Evolutionary conservation across 768 basidiomycete genomes (phyloP).

Genomic region (Baorangia bicolor): DNA sequence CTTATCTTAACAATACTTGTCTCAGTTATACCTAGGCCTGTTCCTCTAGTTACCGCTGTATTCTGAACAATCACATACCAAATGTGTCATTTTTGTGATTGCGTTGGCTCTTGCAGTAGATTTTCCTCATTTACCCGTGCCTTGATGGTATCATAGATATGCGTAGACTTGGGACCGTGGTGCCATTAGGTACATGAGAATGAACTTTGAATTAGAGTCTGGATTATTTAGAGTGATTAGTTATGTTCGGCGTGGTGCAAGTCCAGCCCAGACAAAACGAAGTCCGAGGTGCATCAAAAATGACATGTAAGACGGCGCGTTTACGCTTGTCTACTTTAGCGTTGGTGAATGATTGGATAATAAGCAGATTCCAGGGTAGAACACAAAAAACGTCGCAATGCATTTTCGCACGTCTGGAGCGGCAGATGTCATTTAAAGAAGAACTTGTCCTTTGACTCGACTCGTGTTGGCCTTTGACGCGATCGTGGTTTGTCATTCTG

Average conservation of each 20-base stretch:
- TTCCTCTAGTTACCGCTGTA: constrained; percentile 11
- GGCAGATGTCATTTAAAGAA: constrained; percentile 39
- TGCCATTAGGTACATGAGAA: constrained; percentile 9
- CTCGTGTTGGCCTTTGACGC: constrained; percentile 19
- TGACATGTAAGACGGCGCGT: constrained; percentile 10
- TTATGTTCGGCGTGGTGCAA: background rate
- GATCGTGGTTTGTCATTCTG: constrained; percentile 13
- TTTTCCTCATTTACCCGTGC: background rate
- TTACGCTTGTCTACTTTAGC: constrained; percentile 1
- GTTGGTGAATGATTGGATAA: background rate
- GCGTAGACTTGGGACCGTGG: constrained; percentile 2
- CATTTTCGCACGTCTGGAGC: constrained; percentile 14
- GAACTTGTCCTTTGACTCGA: constrained; percentile 36
- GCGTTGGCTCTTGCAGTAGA: background rate
- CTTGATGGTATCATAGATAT: constrained; percentile 6
- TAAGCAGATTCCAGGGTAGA: background rate
- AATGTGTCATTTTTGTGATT: constrained; percentile 8
- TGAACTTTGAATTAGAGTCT: constrained; percentile 8
- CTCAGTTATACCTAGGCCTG: constrained; percentile 12
- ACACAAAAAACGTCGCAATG: background rate
- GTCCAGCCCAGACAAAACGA: background rate
- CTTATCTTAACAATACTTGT: background rate
- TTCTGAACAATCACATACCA: constrained; percentile 10
- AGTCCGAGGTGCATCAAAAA: background rate
- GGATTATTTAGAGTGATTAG: background rate